Conservation (phyloP, 805 yeast genomes). For the Metschnikowia shivogae region DNA sequence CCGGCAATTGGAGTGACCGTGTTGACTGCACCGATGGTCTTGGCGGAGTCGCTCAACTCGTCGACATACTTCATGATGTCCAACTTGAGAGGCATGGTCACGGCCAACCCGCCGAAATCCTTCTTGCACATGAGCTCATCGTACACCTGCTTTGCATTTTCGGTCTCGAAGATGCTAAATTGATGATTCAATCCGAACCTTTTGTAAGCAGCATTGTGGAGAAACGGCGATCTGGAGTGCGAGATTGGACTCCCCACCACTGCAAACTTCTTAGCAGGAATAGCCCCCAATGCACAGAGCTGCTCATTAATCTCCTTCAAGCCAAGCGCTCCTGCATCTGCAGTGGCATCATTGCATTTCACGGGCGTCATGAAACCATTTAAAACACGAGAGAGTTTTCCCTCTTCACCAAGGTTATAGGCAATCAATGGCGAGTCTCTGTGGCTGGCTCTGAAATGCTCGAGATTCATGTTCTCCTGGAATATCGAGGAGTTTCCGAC, state of each 20-base stretch:
- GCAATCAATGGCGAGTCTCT: constrained; percentile 66
- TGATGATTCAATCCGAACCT: constrained; percentile 73
- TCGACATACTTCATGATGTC: constrained; percentile 67
- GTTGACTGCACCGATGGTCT: constrained; percentile 88
- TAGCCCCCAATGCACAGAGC: constrained; percentile 59
- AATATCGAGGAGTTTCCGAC: constrained; percentile 70
- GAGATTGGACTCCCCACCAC: constrained; percentile 78
- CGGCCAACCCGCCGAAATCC: constrained; percentile 87
- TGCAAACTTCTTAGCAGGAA: constrained; percentile 53
- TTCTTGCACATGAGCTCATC: constrained; percentile 45
- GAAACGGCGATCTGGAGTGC: constrained; percentile 85
- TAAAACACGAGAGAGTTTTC: constrained; percentile 74
- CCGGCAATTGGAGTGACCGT: constrained; percentile 58
- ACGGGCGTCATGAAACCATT: constrained; percentile 80
- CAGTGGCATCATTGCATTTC: constrained; percentile 69
- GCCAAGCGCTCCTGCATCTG: constrained; percentile 69
- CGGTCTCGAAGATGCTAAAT: constrained; percentile 67
- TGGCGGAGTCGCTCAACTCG: constrained; percentile 72
- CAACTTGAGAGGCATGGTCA: constrained; percentile 89
- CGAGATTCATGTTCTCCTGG: constrained; percentile 67
- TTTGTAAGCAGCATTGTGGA: constrained; percentile 78
- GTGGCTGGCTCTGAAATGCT: constrained; percentile 60
- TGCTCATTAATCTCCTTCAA: constrained; percentile 60
- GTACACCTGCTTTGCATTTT: constrained; percentile 53
- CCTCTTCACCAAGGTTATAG: constrained; percentile 72